Evolutionary conservation across 805 yeast genomes (phyloP).

Genomic region (Debaryomyces maramus): DNA sequence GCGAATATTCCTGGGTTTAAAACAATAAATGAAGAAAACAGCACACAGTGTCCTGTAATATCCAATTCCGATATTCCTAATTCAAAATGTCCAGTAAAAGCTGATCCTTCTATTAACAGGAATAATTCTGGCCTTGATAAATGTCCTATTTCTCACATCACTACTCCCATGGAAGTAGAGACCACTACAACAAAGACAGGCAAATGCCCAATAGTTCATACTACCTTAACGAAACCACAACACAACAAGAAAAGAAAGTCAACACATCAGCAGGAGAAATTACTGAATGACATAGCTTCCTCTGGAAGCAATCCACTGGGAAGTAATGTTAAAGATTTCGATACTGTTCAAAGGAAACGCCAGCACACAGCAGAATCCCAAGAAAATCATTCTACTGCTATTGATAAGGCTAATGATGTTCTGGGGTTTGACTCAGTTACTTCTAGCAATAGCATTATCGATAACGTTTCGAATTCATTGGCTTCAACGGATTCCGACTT

Average conservation of each 20-base stretch:
- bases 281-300: conserved; percentile 1
- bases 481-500: not conserved
- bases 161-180: conserved; percentile 16
- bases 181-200: not conserved
- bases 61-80: not conserved
- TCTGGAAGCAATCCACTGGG: conserved; percentile 12
- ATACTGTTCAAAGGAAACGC: not conserved
- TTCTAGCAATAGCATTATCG: not conserved
- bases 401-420: no score
- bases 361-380: not conserved
- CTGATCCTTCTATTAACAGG: conserved; percentile 1
- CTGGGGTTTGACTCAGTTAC: not conserved
- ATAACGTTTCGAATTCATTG: not conserved
- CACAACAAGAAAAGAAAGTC: not conserved
- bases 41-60: conserved; percentile 13
- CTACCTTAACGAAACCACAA: not conserved
- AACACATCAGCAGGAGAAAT: no score
- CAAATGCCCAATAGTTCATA: conserved; percentile 8
- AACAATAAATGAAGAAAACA: conserved; percentile 1
- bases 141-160: conserved; percentile 27
- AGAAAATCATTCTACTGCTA: no score
- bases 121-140: conserved; percentile 10
- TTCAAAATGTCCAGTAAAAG: conserved; percentile 5
- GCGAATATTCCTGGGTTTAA: conserved; percentile 29
- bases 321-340: conserved; percentile 18